Evolutionary conservation across 2,329 filamentous ascomycete species (phyloP).

Genomic region (Sclerotinia sclerotiorum): DNA sequence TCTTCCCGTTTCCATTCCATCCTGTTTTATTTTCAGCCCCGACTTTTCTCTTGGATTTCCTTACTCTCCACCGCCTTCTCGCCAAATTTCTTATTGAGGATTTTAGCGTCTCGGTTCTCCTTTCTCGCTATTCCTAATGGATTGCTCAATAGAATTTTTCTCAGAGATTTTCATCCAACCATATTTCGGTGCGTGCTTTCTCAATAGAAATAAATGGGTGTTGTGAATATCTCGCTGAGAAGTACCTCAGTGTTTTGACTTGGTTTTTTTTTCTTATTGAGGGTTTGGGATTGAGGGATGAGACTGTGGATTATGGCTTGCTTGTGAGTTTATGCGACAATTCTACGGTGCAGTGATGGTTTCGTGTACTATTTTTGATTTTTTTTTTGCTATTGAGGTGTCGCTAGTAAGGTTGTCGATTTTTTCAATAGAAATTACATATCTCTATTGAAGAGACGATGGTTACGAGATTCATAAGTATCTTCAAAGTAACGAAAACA

Average conservation of each 20-base stretch:
- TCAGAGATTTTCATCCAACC: neutral
- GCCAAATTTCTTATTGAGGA: conserved; percentile 4
- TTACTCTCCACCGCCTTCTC: neutral
- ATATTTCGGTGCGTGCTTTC: neutral
- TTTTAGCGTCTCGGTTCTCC: conserved; percentile 20
- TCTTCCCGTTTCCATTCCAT: no score
- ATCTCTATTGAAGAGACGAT: neutral
- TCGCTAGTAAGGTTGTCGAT: neutral
- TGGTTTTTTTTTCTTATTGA: conserved; percentile 7
- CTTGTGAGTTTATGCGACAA: neutral
- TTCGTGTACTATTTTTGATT: neutral
- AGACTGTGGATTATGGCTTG: neutral
- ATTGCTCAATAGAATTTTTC: conserved; percentile 14
- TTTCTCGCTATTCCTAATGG: conserved; percentile 25
- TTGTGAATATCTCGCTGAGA: neutral
- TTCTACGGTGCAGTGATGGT: neutral
- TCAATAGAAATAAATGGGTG: neutral
- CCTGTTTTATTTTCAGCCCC: neutral
- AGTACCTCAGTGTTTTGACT: neutral
- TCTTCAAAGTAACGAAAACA: neutral
- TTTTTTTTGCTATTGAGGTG: neutral
- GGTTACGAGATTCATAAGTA: neutral
- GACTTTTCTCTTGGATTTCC: neutral
- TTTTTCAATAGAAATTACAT: neutral
- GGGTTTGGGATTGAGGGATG: conserved; percentile 1